Evolutionary conservation across 75 land plant genomes (phyloP).

Genomic region (Cupressus sempervirens): DNA sequence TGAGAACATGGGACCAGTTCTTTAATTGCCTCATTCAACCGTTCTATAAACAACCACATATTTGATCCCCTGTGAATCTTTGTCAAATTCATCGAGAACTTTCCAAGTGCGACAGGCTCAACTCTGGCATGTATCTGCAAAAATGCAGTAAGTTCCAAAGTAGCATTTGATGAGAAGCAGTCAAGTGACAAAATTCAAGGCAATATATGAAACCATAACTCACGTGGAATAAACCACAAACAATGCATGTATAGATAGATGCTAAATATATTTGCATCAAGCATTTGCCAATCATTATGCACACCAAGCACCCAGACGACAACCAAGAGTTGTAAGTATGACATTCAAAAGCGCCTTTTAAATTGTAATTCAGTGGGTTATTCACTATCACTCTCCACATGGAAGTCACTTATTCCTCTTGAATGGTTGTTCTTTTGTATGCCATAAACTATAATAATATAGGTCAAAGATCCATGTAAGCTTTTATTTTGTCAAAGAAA

Average conservation of each 20-base stretch:
- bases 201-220: neutral
- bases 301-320: neutral
- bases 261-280: neutral
- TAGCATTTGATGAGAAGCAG: neutral
- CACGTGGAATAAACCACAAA: neutral
- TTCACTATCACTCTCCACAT: neutral
- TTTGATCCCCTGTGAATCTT: constrained; percentile 32
- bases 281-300: neutral
- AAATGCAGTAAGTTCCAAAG: neutral
- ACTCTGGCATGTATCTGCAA: constrained; percentile 75
- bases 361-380: neutral
- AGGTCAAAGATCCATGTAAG: neutral
- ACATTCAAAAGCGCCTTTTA: neutral
- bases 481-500: neutral
- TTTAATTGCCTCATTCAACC: constrained; percentile 32
- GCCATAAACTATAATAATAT: neutral
- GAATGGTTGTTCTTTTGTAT: neutral
- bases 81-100: constrained; percentile 76
- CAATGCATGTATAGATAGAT: neutral
- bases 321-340: neutral
- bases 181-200: neutral
- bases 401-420: neutral
- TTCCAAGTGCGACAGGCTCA: constrained; percentile 79
- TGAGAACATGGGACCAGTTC: constrained; percentile 71
- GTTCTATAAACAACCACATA: constrained; percentile 30